These are phyloP conservation scores for Oryza meridionalis DNA, from an alignment of 176 grass and related monocot genomes.

Conservation along the genomic window DNA sequence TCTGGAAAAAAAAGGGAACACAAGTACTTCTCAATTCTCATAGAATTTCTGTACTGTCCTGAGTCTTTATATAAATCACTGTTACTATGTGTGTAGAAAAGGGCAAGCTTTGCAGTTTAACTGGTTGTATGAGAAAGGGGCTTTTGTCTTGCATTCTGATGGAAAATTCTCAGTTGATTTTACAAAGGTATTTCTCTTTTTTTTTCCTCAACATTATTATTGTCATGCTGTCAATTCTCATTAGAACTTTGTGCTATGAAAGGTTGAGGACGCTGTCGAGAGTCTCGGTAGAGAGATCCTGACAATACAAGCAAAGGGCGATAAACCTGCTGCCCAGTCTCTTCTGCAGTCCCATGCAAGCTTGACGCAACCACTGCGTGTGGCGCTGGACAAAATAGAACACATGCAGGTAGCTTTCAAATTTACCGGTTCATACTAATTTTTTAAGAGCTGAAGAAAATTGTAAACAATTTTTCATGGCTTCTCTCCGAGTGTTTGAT, in stretches of 20 bases:
- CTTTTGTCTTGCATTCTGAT: constrained; percentile 79
- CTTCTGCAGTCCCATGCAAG: constrained; percentile 72
- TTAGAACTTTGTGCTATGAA: constrained; percentile 24
- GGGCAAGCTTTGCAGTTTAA: constrained; percentile 95
- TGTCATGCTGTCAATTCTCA: too few species aligned
- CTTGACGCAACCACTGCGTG: constrained; percentile 68
- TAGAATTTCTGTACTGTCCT: not conserved
- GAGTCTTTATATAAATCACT: not conserved
- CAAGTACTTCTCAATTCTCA: not conserved
- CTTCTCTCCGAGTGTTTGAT: not conserved
- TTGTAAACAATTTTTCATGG: not conserved
- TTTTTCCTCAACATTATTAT: too few species aligned
- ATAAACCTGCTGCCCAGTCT: constrained; percentile 65
- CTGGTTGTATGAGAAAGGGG: constrained; percentile 91
- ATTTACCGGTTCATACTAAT: not conserved
- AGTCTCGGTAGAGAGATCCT: constrained; percentile 89
- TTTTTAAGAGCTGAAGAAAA: not conserved
- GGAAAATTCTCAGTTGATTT: constrained; percentile 92
- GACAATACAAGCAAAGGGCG: constrained; percentile 87
- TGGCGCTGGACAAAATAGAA: constrained; percentile 86
- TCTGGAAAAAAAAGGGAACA: not conserved
- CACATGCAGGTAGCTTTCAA: constrained; percentile 60
- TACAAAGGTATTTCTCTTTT: constrained; percentile 56
- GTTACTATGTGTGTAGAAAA: constrained; percentile 54
- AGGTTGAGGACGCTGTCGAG: constrained; percentile 93